Evolutionary conservation across 352 stramenopile species (phyloP).

Genomic region (Blastocystis sp.): DNA sequence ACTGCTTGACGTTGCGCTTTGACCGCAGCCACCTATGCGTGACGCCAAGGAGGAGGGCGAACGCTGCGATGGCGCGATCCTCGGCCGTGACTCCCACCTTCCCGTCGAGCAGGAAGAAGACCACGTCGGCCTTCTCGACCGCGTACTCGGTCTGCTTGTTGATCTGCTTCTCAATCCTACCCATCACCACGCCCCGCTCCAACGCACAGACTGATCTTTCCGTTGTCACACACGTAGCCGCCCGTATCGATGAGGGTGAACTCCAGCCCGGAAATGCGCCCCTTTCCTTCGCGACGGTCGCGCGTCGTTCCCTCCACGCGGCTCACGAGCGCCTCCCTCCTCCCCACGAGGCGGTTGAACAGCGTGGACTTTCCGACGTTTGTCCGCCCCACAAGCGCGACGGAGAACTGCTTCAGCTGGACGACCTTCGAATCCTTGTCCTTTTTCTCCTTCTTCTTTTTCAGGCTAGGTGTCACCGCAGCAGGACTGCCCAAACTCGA

Average conservation of each 20-base stretch:
- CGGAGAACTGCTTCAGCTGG: slow-evolving; percentile 74
- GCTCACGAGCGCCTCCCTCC: slow-evolving; percentile 79
- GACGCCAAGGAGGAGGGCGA: neutral
- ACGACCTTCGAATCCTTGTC: slow-evolving; percentile 56
- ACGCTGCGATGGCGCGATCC: slow-evolving; percentile 70
- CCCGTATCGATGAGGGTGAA: slow-evolving; percentile 75
- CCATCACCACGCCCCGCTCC: neutral
- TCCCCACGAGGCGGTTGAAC: slow-evolving; percentile 80
- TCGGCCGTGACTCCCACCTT: slow-evolving; percentile 74
- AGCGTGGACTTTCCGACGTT: slow-evolving; percentile 84
- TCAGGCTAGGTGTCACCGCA: slow-evolving; percentile 27
- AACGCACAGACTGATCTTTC: slow-evolving; percentile 17
- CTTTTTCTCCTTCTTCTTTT: slow-evolving; percentile 66
- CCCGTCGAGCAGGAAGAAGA: slow-evolving; percentile 75
- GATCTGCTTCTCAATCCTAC: slow-evolving; percentile 75
- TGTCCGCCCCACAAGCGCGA: slow-evolving; percentile 82
- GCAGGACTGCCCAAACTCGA: neutral
- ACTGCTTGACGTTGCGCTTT: slow-evolving; percentile 7
- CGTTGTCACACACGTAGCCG: slow-evolving; percentile 69
- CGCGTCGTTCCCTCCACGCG: slow-evolving; percentile 83
- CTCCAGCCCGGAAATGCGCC: slow-evolving; percentile 72
- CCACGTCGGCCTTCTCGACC: slow-evolving; percentile 80
- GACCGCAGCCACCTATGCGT: slow-evolving; percentile 41
- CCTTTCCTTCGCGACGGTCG: slow-evolving; percentile 80
- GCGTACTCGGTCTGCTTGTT: slow-evolving; percentile 82